Evolutionary conservation across 2,329 filamentous ascomycete genomes (phyloP).

Genomic region (Byssochlamys sp.): DNA sequence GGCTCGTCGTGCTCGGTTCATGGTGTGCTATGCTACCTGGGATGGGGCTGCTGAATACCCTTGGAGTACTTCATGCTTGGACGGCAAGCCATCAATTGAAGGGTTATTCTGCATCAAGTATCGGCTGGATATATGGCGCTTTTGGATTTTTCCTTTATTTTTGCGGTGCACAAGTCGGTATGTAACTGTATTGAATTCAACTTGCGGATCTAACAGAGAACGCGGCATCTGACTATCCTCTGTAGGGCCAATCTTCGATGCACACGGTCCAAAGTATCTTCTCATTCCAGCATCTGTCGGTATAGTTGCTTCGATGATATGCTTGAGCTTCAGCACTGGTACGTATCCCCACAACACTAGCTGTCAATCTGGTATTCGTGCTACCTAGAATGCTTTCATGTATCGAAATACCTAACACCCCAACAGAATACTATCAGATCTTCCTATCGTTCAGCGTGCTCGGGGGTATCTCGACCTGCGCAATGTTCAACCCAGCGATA

Average conservation of each 20-base stretch:
- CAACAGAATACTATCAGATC: slow-evolving; percentile 27
- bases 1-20: slow-evolving; percentile 35
- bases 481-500: slow-evolving; percentile 23
- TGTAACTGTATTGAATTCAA: background rate
- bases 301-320: slow-evolving; percentile 19
- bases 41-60: slow-evolving; percentile 33
- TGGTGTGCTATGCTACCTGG: slow-evolving; percentile 32
- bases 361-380: background rate
- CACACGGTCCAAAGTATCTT: slow-evolving; percentile 21
- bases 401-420: slow-evolving; percentile 5
- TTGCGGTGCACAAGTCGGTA: slow-evolving; percentile 15
- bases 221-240: background rate
- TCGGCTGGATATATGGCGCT: slow-evolving; percentile 35
- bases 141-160: slow-evolving; percentile 33
- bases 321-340: slow-evolving; percentile 8
- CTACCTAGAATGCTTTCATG: slow-evolving; percentile 8
- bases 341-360: background rate
- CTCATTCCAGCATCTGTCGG: slow-evolving; percentile 23
- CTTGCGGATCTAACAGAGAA: background rate
- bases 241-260: slow-evolving; percentile 29
- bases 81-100: slow-evolving; percentile 28
- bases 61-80: slow-evolving; percentile 33
- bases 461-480: slow-evolving; percentile 22
- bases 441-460: slow-evolving; percentile 27
- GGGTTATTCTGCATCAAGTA: slow-evolving; percentile 22